Percentiles rank a stretch among this genome's conserved stretches.
phyloP scores from a whole-genome alignment of 495 filamentous ascomycete species.

The Neurospora intermedia region DNA sequence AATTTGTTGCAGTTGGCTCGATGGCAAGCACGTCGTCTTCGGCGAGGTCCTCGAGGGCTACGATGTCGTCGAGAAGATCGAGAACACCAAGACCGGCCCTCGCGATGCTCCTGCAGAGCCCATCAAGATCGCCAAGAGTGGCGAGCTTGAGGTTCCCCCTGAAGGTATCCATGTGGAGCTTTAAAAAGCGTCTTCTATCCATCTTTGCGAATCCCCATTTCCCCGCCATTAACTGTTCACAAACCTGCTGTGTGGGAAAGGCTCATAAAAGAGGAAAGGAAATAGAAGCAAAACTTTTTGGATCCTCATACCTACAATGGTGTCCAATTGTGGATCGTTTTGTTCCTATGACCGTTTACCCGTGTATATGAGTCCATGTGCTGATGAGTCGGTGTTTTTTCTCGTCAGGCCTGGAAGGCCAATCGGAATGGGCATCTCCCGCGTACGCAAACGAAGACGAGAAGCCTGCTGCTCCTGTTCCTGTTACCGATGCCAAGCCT shows the following conservation, averaged over 20 bases:
- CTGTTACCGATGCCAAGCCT: not conserved
- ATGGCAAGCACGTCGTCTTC: constrained; percentile 84
- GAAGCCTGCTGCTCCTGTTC: not conserved
- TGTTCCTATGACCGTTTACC: not conserved
- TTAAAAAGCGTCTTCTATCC: constrained; percentile 39
- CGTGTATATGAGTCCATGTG: constrained; percentile 1
- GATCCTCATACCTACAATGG: not conserved
- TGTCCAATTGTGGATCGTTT: not conserved
- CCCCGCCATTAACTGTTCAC: not conserved
- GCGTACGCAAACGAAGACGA: not conserved
- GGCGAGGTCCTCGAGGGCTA: constrained; percentile 87
- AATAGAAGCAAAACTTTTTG: not conserved
- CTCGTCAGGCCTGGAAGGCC: constrained; percentile 7
- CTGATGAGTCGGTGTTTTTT: constrained; percentile 3
- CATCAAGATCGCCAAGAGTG: constrained; percentile 89
- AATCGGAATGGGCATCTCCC: constrained; percentile 4
- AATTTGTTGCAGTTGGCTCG: constrained; percentile 57
- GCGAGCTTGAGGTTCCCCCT: constrained; percentile 74
- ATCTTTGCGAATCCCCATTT: not conserved
- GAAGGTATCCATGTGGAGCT: constrained; percentile 99
- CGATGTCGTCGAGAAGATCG: constrained; percentile 81
- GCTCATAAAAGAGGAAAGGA: constrained; percentile 5
- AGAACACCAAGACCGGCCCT: constrained; percentile 58
- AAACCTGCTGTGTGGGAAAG: not conserved
- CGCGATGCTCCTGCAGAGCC: constrained; percentile 61